Evolutionary conservation across 306 rosid genomes (phyloP).

Genomic region (Fragaria iinumae): DNA sequence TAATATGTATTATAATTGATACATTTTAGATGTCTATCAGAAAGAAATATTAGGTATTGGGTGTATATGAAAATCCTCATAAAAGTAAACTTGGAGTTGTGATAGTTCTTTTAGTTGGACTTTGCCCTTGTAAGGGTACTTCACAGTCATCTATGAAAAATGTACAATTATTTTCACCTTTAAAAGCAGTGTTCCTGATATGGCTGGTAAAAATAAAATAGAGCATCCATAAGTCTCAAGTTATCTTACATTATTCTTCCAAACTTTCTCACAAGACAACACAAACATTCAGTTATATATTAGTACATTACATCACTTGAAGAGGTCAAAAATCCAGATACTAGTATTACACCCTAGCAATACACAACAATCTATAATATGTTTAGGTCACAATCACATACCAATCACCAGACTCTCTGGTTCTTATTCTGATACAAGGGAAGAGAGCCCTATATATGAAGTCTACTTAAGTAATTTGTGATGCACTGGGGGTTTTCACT

Average conservation of each 20-base stretch:
- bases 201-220: not conserved
- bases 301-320: slow-evolving; percentile 33
- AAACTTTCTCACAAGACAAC: not conserved
- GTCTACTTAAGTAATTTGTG: slow-evolving; percentile 14
- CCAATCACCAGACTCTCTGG: slow-evolving; percentile 14
- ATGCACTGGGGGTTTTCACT: slow-evolving; percentile 24
- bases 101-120: not conserved
- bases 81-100: not conserved
- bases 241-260: slow-evolving; percentile 14
- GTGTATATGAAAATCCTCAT: too few relatives aligned
- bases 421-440: slow-evolving; percentile 36
- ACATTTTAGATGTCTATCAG: too few relatives aligned
- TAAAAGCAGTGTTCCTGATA: not conserved
- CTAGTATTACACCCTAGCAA: not conserved
- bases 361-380: slow-evolving; percentile 21
- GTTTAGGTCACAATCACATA: slow-evolving; percentile 26
- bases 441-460: slow-evolving; percentile 25
- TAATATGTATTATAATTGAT: too few relatives aligned
- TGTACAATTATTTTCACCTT: not conserved
- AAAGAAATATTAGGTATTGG: too few relatives aligned
- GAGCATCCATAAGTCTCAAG: not conserved
- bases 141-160: not conserved
- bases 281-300: slow-evolving; percentile 10
- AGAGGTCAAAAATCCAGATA: slow-evolving; percentile 28
- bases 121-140: not conserved